phyloP scores from a whole-genome alignment of 176 grass and related monocot genomes.

The Neostapfia colusana region DNA sequence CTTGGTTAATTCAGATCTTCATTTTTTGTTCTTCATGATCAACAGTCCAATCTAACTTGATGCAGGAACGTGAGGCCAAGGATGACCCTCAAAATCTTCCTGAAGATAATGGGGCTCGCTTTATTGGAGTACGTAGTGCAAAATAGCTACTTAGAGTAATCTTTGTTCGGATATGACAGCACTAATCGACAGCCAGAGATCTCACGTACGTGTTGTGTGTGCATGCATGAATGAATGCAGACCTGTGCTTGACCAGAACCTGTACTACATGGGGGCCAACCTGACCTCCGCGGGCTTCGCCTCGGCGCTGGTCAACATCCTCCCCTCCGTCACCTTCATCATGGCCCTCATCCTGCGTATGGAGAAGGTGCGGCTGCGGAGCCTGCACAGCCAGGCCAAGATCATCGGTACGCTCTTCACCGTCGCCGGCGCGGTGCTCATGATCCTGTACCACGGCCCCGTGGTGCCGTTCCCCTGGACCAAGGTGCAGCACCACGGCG shows the following conservation, averaged over 20 bases:
- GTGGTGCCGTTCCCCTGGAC: conserved; percentile 69
- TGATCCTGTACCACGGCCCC: conserved; percentile 84
- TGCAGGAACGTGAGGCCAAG: conserved; percentile 62
- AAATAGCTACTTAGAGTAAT: neutral
- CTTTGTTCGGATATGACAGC: neutral
- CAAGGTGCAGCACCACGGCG: conserved; percentile 45
- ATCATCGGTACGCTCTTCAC: conserved; percentile 61
- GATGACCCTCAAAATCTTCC: conserved; percentile 61
- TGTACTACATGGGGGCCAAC: conserved; percentile 71
- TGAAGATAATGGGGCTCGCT: conserved; percentile 68
- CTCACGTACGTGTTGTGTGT: neutral
- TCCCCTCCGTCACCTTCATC: conserved; percentile 80
- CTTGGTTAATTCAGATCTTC: neutral
- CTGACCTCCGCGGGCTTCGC: conserved; percentile 73
- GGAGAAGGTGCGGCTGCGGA: conserved; percentile 66
- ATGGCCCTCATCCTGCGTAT: conserved; percentile 66
- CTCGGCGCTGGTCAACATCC: conserved; percentile 72
- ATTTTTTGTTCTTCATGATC: neutral
- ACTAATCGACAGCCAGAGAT: neutral
- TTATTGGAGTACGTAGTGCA: conserved; percentile 56
- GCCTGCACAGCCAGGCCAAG: conserved; percentile 81
- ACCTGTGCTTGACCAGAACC: conserved; percentile 86
- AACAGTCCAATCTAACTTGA: neutral
- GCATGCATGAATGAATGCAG: conserved; percentile 32
- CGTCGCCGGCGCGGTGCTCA: conserved; percentile 80